Base-by-base conservation (phyloP, 2,329 filamentous ascomycete genomes). In the Trichoderma koningii region DNA sequence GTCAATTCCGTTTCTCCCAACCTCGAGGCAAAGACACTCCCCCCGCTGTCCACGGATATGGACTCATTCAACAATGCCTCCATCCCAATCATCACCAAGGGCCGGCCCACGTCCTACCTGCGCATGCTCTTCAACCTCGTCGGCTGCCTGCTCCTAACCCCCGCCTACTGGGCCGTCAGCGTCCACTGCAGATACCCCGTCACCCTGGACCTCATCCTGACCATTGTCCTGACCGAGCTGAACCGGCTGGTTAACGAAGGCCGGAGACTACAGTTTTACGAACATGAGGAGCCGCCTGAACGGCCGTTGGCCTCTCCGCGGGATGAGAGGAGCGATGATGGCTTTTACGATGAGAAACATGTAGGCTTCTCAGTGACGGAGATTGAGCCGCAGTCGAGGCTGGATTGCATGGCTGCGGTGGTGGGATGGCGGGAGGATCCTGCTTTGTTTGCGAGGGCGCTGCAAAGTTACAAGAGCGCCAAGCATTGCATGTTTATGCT, bases 351-450 rank as follows among this genome's bases (percentile, higher is more conserved):
- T 38, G 59, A 62, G 34, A 62, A 71, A 45, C 70, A 69, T 42
- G 44, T 55, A 28, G 62, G 66, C 34, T 52, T 64, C 12, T 23
- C 53, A 14, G 68, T 69, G 42, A 52, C 44, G 38, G 59, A 66
- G 44, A 19, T 60, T 15, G 52, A 57, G 17, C 55, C 67, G 6
- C 62, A 56, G 21, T 26, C 67, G 7, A 59, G 59, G 14, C 7
- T 72, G 12, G 70, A 72, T 26, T 66, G 53, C 21, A 68, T 72
- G 50, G 70, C 70, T n/a, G 69, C 70, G 2, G 67, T 72, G 17
- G 70, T 72, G 23, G 70, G 70, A 7, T 72, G 70, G 69, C 66
- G 70, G 12, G 70, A 72, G 19, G 70, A 72, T 28, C 70, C 70
- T 2, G 61, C 52, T 1, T 52, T 72, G n/a, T 72, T 71, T 44